Evolutionary conservation across 1,284 basidiomycete species (phyloP).

Genomic region (Cryptococcus sp.): DNA sequence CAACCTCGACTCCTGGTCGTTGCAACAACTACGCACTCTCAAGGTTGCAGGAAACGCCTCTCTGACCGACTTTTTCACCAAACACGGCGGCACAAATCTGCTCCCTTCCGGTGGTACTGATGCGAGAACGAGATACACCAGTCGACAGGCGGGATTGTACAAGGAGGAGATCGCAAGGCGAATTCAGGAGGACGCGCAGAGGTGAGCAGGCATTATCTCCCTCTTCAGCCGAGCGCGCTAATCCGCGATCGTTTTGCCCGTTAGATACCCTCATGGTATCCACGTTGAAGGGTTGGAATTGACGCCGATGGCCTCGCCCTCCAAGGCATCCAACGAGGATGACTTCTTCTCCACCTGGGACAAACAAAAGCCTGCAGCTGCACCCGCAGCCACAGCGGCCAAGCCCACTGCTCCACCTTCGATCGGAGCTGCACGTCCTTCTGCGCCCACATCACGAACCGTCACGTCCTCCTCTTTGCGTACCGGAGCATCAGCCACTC

Average conservation of each 20-base stretch:
- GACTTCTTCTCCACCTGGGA: constrained; percentile 98
- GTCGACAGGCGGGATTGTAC: constrained; percentile 80
- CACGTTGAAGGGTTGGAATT: constrained; percentile 70
- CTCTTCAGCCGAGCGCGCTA: not conserved
- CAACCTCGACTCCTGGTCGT: constrained; percentile 94
- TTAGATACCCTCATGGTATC: constrained; percentile 73
- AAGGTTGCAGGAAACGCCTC: constrained; percentile 92
- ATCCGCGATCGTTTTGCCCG: not conserved
- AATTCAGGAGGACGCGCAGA: constrained; percentile 74
- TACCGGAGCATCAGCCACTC: constrained; percentile 53
- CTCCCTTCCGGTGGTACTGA: constrained; percentile 67
- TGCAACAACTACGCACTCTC: constrained; percentile 89
- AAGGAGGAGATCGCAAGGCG: constrained; percentile 85
- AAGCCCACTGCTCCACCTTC: constrained; percentile 39
- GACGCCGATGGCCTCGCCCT: constrained; percentile 55
- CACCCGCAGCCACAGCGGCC: constrained; percentile 26
- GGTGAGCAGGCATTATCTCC: constrained; percentile 56
- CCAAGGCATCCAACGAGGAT: constrained; percentile 61
- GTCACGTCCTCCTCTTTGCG: constrained; percentile 56
- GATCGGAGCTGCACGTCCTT: constrained; percentile 38
- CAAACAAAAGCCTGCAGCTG: constrained; percentile 58
- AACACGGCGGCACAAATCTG: constrained; percentile 74
- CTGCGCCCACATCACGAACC: constrained; percentile 47
- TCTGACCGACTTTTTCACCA: constrained; percentile 87
- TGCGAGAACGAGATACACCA: constrained; percentile 86